phyloP scores from a whole-genome alignment of 2,329 filamentous ascomycete genomes.

The Fonsecaea monophora region DNA sequence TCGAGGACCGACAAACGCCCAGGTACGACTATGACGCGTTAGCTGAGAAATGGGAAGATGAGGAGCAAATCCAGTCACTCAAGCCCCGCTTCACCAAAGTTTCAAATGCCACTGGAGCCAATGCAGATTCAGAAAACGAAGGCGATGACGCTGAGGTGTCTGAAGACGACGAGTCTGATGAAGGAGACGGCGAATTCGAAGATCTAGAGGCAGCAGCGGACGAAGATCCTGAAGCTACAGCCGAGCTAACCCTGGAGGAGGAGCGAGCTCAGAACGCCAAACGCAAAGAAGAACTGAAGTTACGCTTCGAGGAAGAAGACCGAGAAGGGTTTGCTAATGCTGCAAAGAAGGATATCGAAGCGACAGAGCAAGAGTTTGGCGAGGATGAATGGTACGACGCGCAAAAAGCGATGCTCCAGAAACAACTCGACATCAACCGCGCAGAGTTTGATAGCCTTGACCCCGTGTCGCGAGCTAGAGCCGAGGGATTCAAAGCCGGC shows the following conservation, averaged over 20 bases:
- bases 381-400: slow-evolving; percentile 99
- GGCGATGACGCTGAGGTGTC: slow-evolving; percentile 65
- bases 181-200: slow-evolving; percentile 82
- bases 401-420: slow-evolving; percentile 92
- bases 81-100: slow-evolving; percentile 77
- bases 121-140: slow-evolving; percentile 60
- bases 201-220: slow-evolving; percentile 77
- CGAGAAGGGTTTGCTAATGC: slow-evolving; percentile 80
- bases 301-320: slow-evolving; percentile 97
- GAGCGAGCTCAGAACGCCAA: slow-evolving; percentile 91
- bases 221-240: slow-evolving; percentile 45
- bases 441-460: slow-evolving; percentile 89
- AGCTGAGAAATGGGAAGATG: slow-evolving; percentile 82
- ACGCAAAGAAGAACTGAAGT: slow-evolving; percentile 90
- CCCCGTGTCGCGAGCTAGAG: slow-evolving; percentile 77
- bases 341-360: slow-evolving; percentile 82
- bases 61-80: slow-evolving; percentile 77
- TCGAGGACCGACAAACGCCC: slow-evolving; percentile 81
- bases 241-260: slow-evolving; percentile 69
- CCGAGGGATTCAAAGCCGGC: slow-evolving; percentile 90
- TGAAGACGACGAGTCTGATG: slow-evolving; percentile 57
- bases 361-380: slow-evolving; percentile 79
- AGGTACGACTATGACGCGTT: slow-evolving; percentile 79
- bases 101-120: slow-evolving; percentile 64
- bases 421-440: slow-evolving; percentile 96